These are phyloP conservation scores for Glebionis coronaria DNA, from an alignment of 129 eudicot species.

Conservation along the genomic window DNA sequence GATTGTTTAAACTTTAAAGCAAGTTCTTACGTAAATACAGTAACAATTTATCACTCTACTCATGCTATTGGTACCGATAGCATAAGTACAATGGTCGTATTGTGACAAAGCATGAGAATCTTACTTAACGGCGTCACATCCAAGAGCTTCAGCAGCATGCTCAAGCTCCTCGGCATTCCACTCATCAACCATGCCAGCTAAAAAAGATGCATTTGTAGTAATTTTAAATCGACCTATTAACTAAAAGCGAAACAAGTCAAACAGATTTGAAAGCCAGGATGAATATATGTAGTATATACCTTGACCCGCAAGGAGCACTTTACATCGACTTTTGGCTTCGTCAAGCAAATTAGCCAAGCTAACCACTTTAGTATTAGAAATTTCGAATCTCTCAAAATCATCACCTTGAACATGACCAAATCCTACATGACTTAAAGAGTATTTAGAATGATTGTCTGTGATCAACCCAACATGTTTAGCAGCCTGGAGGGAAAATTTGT, in stretches of 20 bases:
- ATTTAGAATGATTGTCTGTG: too few relatives aligned
- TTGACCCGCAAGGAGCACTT: background rate
- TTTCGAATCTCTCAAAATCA: too few relatives aligned
- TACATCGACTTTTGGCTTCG: background rate
- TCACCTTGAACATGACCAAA: too few relatives aligned
- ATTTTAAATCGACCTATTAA: background rate
- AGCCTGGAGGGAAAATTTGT: too few relatives aligned
- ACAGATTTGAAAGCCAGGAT: background rate
- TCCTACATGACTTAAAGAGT: too few relatives aligned
- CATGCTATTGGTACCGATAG: background rate
- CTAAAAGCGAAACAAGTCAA: background rate
- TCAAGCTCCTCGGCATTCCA: background rate
- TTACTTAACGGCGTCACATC: background rate
- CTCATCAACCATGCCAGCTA: constrained; percentile 2
- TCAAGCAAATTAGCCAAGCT: too few relatives aligned
- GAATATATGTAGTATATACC: background rate
- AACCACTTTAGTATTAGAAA: too few relatives aligned
- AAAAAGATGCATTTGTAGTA: background rate
- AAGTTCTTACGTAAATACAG: background rate
- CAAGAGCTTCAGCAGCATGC: background rate
- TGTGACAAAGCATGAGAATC: background rate
- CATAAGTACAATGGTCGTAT: background rate
- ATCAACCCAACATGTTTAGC: too few relatives aligned
- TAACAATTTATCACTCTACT: too few relatives aligned
- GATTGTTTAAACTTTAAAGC: background rate